Base-by-base conservation (phyloP, 2,329 filamentous ascomycete genomes). In the Fusarium redolens region DNA sequence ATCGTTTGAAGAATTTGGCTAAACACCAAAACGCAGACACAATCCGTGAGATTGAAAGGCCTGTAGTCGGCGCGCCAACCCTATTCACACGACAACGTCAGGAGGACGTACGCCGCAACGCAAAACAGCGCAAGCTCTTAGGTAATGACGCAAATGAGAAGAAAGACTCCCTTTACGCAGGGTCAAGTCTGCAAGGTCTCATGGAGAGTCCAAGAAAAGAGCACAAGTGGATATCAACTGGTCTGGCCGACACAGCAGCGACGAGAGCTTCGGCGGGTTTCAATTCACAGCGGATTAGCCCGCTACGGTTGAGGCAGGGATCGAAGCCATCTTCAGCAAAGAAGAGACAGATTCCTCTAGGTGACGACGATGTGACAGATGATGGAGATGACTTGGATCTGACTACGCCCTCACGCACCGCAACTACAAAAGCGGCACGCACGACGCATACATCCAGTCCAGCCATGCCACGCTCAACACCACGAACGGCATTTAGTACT, bases 1-100 rank as follows among this genome's bases (percentile, higher is more conserved):
- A 90, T 65, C 88, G 91, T 7, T 86, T 93, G 48, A 92, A 92
- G 79, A 82, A 84, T 38, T 82, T 85, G 40, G 88, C 90, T 7
- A 87, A 84, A 71, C 78, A 83, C 14, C 86, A 87, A 55, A 91
- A 91, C 70, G 86, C 86, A 2, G 85, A 85, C 25, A 81, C 84
- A 14, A 88, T 89, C 66, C 81, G 78, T 25, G 81, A 83, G 64
- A 87, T 90, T 54, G 85, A 87, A 43, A 83, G 88, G 12, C 88
- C 88, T 4, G 85, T 88, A 14, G 82, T 86, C 1, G 83, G 83
- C 1, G 76, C 77, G 31, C 80, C 74, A n/a, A 81, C 80, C 9
- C 37, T 64, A 12, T 64, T 78, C 18, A 73, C 78, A 2, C 74
- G 68, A 13, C 68, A 75, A 40, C 75, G 78, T 5, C 69, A 64